A percentile compares a stretch with the other conserved stretches of the same genome.
Conservation (phyloP, 768 basidiomycete species). For the Tubosaeta sp. region DNA sequence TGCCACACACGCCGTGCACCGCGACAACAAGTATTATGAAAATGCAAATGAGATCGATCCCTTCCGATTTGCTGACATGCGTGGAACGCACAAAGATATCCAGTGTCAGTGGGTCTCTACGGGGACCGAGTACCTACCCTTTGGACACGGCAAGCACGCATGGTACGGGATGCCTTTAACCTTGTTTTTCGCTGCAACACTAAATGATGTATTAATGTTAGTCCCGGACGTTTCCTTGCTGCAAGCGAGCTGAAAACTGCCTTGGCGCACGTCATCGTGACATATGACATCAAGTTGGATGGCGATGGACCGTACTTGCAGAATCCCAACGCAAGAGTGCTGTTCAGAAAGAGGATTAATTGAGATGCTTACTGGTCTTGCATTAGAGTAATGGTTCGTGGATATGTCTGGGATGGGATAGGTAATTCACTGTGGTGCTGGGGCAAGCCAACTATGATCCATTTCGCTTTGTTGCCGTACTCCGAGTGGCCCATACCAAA, state of each 20-base stretch:
- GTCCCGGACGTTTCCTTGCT: neutral
- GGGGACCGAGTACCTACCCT: neutral
- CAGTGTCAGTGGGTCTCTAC: neutral
- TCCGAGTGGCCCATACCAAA: too few species aligned
- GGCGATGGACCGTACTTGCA: constrained; percentile 30
- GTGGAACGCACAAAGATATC: neutral
- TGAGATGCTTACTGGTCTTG: neutral
- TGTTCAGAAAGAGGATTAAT: neutral
- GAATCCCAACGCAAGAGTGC: neutral
- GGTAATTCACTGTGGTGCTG: too few species aligned
- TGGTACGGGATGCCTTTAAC: too few species aligned
- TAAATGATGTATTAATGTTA: too few species aligned
- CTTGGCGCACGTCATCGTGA: neutral
- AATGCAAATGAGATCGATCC: too few species aligned
- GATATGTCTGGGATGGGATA: neutral
- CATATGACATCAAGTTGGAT: constrained; percentile 34
- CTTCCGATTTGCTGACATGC: too few species aligned
- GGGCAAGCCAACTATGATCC: too few species aligned
- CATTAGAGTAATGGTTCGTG: constrained; percentile 3
- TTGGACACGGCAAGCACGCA: neutral
- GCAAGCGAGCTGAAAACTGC: neutral
- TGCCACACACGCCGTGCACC: too few species aligned
- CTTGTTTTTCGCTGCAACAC: too few species aligned
- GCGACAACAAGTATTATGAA: too few species aligned
- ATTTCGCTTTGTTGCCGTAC: too few species aligned